Evolutionary conservation across 257 asterid species (phyloP), one percentile per base, ranked within the genome.

Genomic region (Verbascum thapsus): DNA sequence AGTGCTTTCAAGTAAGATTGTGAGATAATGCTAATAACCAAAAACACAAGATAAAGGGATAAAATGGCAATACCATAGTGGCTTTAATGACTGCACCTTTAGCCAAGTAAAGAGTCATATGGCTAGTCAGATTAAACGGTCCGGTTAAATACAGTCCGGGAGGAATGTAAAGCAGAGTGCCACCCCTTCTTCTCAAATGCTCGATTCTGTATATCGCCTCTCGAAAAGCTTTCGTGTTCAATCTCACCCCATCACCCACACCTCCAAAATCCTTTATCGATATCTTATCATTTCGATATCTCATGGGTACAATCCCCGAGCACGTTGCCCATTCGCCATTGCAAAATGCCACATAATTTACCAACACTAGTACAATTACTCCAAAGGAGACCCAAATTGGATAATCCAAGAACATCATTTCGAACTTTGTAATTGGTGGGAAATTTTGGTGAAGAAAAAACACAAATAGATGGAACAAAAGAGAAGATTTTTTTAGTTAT

Each of bases 51-150:
- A 12, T 48, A 3, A 39, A 49, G 32, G 12, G 45, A 58, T 40
- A 18, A 15, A 13, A 6, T 13, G n/a, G n/a, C 7, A n/a, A 6
- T 80, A 92, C 99, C 97, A 53, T 74, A 5, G 90, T 74, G 57
- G 97, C 95, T 74, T 80, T 84, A 81, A 94, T 90, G 47, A 82
- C 85, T 49, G 99, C 96, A 37, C 91, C 95, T 54, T 66, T 53
- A 43, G 96, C 95, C 78, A 94, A 75, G 74, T 78, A 94, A 23
- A 94, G 97, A 44, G 99, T 90, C 97, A 94, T 94, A 10, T 80
- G 86, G 81, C 99, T 92, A 7, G 99, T 89, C 6, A 92, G 85
- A 66, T 79, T 85, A 61, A 94, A 87, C 2, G 95, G 87, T n/a
- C 80, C 97, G 5, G 99, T 94, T 58, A 94, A 75, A 63, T 74